A percentile compares a stretch with the other conserved stretches of the same genome.
These are phyloP conservation scores for Chaetomiaceae sp. DNA, from an alignment of 2,329 filamentous ascomycete species.

Conservation along the genomic window DNA sequence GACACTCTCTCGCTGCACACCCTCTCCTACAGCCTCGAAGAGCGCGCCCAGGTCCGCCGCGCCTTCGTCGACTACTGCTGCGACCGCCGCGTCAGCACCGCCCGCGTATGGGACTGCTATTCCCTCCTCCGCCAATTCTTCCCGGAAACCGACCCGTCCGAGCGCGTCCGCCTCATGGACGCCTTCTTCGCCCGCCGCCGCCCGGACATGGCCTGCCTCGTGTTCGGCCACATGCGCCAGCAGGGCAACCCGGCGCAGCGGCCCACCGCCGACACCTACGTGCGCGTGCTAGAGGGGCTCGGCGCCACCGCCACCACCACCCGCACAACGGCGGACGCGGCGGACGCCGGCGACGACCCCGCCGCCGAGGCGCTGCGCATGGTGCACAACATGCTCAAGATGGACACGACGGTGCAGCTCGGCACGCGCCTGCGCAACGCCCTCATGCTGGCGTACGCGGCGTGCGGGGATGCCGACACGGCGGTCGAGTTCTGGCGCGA, in stretches of 20 bases:
- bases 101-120: constrained; percentile 60
- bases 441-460: constrained; percentile 78
- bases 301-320: too few species aligned
- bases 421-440: constrained; percentile 74
- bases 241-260: constrained; percentile 57
- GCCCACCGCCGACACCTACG: constrained; percentile 69
- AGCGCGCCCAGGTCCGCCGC: constrained; percentile 61
- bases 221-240: constrained; percentile 92
- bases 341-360: too few species aligned
- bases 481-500: constrained; percentile 78
- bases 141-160: constrained; percentile 56
- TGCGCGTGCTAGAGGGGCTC: constrained; percentile 70
- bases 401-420: constrained; percentile 74
- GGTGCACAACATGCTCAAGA: constrained; percentile 89
- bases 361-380: constrained; percentile 63
- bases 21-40: constrained; percentile 61
- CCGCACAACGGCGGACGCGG: too few species aligned
- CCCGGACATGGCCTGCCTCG: constrained; percentile 75
- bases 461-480: constrained; percentile 57
- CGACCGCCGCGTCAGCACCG: constrained; percentile 55
- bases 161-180: constrained; percentile 69
- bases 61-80: constrained; percentile 63
- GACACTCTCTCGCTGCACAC: constrained; percentile 74
- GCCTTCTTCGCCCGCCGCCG: constrained; percentile 72
- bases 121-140: constrained; percentile 60